These are phyloP conservation scores for Aristolochia contorta DNA, from an alignment of 164 flowering plant genomes.

Conservation along the genomic window DNA sequence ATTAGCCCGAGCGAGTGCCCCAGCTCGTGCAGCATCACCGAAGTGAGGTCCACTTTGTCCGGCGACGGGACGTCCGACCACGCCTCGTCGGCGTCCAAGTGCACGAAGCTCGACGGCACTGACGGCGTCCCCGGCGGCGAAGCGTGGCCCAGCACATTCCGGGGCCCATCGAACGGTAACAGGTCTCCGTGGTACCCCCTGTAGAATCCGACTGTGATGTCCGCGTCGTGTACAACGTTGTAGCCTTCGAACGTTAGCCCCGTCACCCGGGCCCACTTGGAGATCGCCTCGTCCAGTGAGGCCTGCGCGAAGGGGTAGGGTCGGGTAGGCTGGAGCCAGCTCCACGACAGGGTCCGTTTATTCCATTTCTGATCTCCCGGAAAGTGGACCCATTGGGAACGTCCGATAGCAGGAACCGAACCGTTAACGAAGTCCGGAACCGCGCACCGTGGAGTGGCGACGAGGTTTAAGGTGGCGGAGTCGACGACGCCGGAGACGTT, in stretches of 20 bases:
- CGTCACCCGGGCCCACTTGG: too few species aligned
- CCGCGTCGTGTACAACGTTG: conserved; percentile 25
- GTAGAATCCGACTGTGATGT: conserved; percentile 45
- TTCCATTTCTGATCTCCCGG: conserved; percentile 5
- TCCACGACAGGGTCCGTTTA: too few species aligned
- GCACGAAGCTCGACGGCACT: conserved; percentile 14
- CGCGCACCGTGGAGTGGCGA: conserved; percentile 55
- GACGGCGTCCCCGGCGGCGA: conserved; percentile 11
- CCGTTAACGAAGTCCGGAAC: conserved; percentile 31
- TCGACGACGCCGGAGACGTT: conserved; percentile 49
- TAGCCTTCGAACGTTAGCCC: too few species aligned
- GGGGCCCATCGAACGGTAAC: conserved; percentile 57
- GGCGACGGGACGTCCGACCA: too few species aligned
- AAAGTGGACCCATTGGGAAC: conserved; percentile 8
- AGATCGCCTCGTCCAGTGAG: too few species aligned
- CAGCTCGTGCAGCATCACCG: conserved; percentile 45
- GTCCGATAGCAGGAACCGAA: conserved; percentile 24
- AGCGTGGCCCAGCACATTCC: conserved; percentile 58
- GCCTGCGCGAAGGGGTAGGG: too few species aligned
- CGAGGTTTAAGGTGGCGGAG: conserved; percentile 26
- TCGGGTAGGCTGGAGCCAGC: too few species aligned
- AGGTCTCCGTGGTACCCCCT: conserved; percentile 53
- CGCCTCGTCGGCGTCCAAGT: conserved; percentile 44
- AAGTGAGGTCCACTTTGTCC: background rate
- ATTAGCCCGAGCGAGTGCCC: conserved; percentile 19